Evolutionary conservation across 352 stramenopile genomes (phyloP), one percentile per base, ranked within the genome.

Genomic region (Globisporangium sylvaticum): DNA sequence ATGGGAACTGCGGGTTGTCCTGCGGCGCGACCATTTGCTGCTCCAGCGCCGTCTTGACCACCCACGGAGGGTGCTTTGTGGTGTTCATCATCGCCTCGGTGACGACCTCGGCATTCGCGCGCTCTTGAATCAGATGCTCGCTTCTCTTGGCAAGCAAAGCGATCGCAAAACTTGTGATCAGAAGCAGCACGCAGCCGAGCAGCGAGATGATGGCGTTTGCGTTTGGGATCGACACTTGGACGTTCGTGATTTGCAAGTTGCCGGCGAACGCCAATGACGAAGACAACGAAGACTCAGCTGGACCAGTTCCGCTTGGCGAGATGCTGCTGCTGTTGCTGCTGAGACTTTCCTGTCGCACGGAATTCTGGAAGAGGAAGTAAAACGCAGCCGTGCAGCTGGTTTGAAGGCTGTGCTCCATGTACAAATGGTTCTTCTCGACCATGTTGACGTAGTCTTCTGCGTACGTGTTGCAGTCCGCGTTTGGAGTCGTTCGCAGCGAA

Each of bases 361-460:
- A 75, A 42, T 79, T 74, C 34, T 84, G 70, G 64, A 81, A 81
- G 10, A 81, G 39, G 24, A 73, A 81, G 64, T 70, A 81, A 18
- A 76, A 66, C 1, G 75, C 73, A 0, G 75, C 58, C 0, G 73
- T 81, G 42, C 81, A 78, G 15, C 68, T 63, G 7, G 71, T 56
- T 53, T 84, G 77, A 18, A 82, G 66, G 4, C 65, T 78, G 25
- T 69, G 39, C 24, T 82, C 75, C 22, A 79, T 74, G 62, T 84
- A 84, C 34, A 82, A 18, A 32, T 84, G 74, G 29, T 37, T 81
- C 48, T 67, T 70, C 31, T 78, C 70, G n/a, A 73, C 57, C 25
- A 14, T 53, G 1, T 60, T 65, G 22, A 71, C 29, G 14, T 50
- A 65, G 12, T 61, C 52, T 27, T 76, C 66, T 18, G 50, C 31